Base-by-base conservation (phyloP, 371 early-diverging fungal genomes). In the Umbelopsis sp. region DNA sequence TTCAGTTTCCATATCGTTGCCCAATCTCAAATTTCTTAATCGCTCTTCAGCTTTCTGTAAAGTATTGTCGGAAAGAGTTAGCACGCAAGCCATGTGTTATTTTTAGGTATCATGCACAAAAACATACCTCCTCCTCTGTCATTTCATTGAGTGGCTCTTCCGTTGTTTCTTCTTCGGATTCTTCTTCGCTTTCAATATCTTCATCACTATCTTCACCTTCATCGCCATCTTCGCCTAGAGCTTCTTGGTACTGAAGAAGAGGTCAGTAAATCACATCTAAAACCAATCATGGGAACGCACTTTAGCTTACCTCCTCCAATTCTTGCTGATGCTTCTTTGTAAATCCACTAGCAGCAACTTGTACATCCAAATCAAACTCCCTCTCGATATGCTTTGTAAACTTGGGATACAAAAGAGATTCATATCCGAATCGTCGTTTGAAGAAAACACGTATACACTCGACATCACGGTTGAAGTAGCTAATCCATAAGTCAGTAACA, bases 381-480 rank as follows among this genome's bases (percentile, higher is more conserved):
- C 93, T 82, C 70, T 93, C 88, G 12, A 91, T 84, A 70, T 97
- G 96, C 16, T 89, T 76, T 44, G 86, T 83, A 76, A 98, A 97
- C 73, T 90, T 88, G 38, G 98, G 98, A 77, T 93, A 97, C 63
- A 96, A 78, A 48, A 85, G 77, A 72, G 93, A 92, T 80, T 97
- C 97, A 70, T 97, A 98, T 38, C 88, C 86, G 74, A 93, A 97
- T 44, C 96, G 87, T 65, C 90, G 89, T 70, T 89, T 85, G 87
- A 99, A 99, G 75, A 96, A 99, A 3, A 82, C 87, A 38, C 97
- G 91, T 69, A 99, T 95, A 88, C 99, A 99, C 68, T 98, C 93
- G 18, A 98, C 96, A 84, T 99, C 99, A 63, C 99, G 93, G 80
- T 99, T 93, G 71, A 99, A 98, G 77, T 99, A 98, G 69, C 87